Evolutionary conservation across 2,329 filamentous ascomycete species (phyloP).

Genomic region (Exophiala xenobiotica): DNA sequence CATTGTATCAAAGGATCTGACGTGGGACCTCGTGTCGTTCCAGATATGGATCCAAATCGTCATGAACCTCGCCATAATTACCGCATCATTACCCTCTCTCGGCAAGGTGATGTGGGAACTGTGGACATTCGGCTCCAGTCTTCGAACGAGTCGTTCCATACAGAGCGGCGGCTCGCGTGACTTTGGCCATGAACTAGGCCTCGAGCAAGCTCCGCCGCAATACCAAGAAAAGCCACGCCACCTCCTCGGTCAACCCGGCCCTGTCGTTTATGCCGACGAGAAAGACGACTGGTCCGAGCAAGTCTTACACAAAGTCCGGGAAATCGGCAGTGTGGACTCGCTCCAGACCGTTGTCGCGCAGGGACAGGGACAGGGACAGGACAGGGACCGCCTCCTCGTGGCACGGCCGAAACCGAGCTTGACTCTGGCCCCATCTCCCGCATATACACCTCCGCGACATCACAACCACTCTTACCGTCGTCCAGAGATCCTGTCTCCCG

Average conservation of each 20-base stretch:
- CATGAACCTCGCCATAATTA: constrained; percentile 24
- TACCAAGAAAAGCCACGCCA: constrained; percentile 6
- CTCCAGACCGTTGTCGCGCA: background rate
- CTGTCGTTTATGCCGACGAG: constrained; percentile 2
- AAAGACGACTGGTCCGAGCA: constrained; percentile 7
- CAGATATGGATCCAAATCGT: constrained; percentile 25
- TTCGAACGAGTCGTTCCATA: background rate
- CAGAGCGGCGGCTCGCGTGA: constrained; percentile 1
- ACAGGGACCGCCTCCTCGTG: no score
- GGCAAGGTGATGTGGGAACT: constrained; percentile 22
- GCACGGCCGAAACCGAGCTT: background rate
- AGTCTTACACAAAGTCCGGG: background rate
- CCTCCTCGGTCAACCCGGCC: constrained; percentile 4
- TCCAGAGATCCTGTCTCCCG: background rate
- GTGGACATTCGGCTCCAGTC: constrained; percentile 11
- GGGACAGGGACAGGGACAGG: no score
- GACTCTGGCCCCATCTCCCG: background rate
- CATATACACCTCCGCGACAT: constrained; percentile 1
- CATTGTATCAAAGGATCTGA: constrained; percentile 17
- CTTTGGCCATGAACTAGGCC: constrained; percentile 17
- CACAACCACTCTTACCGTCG: constrained; percentile 1
- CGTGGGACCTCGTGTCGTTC: constrained; percentile 20
- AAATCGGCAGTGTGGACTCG: constrained; percentile 11
- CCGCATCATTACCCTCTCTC: constrained; percentile 24
- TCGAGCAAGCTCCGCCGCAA: constrained; percentile 2